A percentile compares a stretch with the other conserved stretches of the same genome.
Conservation (phyloP, 331 rosid genomes). For the Pyrus hybrid region DNA sequence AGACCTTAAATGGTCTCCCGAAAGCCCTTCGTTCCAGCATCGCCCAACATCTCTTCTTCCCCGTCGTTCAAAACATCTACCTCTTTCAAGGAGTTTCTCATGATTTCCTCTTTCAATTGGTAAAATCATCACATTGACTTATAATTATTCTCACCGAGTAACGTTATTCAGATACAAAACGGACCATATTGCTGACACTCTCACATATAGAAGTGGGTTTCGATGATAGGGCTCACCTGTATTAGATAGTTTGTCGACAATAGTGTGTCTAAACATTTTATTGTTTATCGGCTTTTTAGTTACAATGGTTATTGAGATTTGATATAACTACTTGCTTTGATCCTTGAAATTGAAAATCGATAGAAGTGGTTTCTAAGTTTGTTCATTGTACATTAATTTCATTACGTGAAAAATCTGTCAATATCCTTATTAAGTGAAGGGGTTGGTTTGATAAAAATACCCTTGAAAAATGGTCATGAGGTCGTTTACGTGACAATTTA, state of each 20-base stretch:
- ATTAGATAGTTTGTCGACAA: not conserved
- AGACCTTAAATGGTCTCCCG: constrained; percentile 59
- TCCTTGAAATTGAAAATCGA: no score
- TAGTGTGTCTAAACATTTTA: no score
- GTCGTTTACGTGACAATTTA: no score
- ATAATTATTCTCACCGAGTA: not conserved
- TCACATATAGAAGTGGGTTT: not conserved
- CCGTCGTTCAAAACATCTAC: constrained; percentile 39
- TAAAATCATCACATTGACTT: constrained; percentile 14
- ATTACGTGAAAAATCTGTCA: no score
- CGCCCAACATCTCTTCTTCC: constrained; percentile 52
- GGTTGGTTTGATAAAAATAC: no score
- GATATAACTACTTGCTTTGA: no score
- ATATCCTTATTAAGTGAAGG: no score
- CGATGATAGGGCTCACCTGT: not conserved
- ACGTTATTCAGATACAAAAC: not conserved
- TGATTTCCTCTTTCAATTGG: constrained; percentile 74
- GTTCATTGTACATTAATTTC: no score
- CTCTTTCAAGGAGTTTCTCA: constrained; percentile 67
- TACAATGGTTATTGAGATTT: no score
- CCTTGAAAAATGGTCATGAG: no score
- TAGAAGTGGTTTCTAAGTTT: no score
- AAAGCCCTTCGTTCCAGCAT: constrained; percentile 83
- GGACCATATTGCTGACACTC: not conserved
- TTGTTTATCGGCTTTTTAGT: no score